Percentiles rank a stretch among this genome's conserved stretches.
Conservation (phyloP, 306 rosid species). For the Abrus precatorius region DNA sequence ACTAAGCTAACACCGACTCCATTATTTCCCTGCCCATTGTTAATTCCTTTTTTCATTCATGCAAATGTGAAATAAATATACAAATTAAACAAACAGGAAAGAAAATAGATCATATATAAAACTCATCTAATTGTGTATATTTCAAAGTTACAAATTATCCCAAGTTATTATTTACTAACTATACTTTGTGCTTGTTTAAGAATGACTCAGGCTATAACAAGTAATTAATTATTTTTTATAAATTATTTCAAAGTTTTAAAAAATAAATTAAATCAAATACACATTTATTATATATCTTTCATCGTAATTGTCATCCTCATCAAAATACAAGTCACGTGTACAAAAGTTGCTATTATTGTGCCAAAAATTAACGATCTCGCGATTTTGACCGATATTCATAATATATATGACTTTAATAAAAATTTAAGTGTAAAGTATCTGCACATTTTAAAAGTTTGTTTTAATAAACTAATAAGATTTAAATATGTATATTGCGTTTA, state of each 20-base stretch:
- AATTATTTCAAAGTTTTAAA: too few relatives aligned
- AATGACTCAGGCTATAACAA: too few relatives aligned
- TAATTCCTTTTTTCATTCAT: constrained; percentile 28
- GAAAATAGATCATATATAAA: neutral
- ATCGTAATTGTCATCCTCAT: neutral
- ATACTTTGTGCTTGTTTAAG: too few relatives aligned
- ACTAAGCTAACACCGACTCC: neutral
- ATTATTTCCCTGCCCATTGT: neutral
- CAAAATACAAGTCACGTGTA: neutral
- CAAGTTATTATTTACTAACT: neutral
- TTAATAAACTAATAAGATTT: too few relatives aligned
- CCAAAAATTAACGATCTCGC: neutral
- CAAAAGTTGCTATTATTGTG: neutral
- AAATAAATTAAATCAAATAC: too few relatives aligned
- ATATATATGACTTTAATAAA: too few relatives aligned
- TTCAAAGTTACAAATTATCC: neutral
- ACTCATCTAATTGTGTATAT: constrained; percentile 2
- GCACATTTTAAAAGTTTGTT: too few relatives aligned
- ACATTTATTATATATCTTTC: neutral
- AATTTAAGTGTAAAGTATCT: too few relatives aligned
- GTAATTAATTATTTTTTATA: too few relatives aligned
- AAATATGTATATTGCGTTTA: too few relatives aligned
- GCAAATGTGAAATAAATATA: neutral
- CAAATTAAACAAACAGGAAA: neutral
- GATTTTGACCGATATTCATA: too few relatives aligned